Percentiles rank a stretch among this genome's conserved stretches.
Conservation (phyloP, 495 filamentous ascomycete species). For the Polyplosphaeria fusca region DNA sequence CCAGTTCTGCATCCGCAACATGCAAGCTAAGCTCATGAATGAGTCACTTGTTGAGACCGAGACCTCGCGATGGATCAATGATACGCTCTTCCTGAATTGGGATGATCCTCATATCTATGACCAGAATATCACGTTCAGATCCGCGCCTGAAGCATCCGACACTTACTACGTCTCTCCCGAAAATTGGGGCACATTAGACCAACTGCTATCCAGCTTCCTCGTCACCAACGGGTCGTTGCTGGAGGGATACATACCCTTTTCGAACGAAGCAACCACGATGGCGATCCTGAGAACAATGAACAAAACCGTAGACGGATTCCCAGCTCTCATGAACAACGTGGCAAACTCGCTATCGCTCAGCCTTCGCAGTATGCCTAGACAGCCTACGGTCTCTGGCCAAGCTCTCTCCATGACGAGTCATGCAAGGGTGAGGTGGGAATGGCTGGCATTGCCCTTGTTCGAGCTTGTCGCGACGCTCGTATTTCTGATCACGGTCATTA, state of each 20-base stretch:
- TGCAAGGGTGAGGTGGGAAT: not conserved
- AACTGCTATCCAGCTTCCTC: not conserved
- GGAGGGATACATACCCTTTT: not conserved
- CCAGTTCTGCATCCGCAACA: not conserved
- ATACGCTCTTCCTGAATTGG: not conserved
- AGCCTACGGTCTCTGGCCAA: too few species aligned
- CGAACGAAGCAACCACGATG: not conserved
- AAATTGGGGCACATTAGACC: not conserved
- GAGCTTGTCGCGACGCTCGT: constrained; percentile 1
- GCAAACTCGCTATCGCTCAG: not conserved
- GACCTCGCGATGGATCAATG: not conserved
- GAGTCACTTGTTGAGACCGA: not conserved
- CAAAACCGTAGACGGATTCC: not conserved
- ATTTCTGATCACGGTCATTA: constrained; percentile 1
- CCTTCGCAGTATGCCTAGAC: not conserved
- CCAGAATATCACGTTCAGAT: not conserved
- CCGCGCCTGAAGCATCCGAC: not conserved
- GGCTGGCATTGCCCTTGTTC: constrained; percentile 2
- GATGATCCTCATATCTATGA: too few species aligned
- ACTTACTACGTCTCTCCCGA: not conserved
- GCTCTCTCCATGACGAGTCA: too few species aligned
- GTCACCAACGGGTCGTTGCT: not conserved
- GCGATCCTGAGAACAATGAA: not conserved
- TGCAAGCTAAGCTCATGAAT: not conserved
- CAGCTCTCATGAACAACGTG: not conserved